phyloP scores from a whole-genome alignment of 805 yeast genomes.

The Myxozyma nipponensis region DNA sequence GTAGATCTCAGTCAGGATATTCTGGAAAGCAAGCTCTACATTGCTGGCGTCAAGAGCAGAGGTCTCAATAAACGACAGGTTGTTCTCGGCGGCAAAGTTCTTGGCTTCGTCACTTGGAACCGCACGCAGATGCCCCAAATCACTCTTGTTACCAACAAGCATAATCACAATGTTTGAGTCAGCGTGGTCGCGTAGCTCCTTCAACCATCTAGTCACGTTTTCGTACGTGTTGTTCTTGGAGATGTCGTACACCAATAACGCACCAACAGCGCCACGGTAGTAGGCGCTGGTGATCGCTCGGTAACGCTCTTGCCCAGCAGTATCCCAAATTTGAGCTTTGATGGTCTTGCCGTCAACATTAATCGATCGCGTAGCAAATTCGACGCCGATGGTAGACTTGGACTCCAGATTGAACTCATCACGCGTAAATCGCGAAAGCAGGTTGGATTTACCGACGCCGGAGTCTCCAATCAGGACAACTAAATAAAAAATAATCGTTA shows the following conservation, averaged over 20 bases:
- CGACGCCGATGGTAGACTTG: slow-evolving; percentile 95
- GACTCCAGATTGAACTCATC: slow-evolving; percentile 94
- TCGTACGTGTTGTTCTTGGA: slow-evolving; percentile 87
- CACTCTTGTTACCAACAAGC: slow-evolving; percentile 95
- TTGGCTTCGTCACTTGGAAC: slow-evolving; percentile 98
- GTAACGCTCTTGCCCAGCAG: slow-evolving; percentile 98
- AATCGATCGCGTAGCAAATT: slow-evolving; percentile 93
- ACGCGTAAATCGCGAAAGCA: slow-evolving; percentile 87
- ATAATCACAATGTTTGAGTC: slow-evolving; percentile 95
- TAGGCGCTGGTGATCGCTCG: slow-evolving; percentile 97
- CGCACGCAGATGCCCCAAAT: slow-evolving; percentile 87
- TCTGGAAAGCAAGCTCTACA: slow-evolving; percentile 92
- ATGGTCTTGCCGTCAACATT: slow-evolving; percentile 94
- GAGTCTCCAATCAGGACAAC: slow-evolving; percentile 96
- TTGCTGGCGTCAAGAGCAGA: slow-evolving; percentile 91
- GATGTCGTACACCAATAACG: slow-evolving; percentile 90
- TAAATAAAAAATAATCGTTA: too few relatives aligned
- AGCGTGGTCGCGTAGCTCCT: slow-evolving; percentile 93
- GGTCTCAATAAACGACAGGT: slow-evolving; percentile 89
- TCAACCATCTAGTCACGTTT: slow-evolving; percentile 89
- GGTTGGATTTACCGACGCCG: slow-evolving; percentile 94
- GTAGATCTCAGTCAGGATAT: slow-evolving; percentile 85
- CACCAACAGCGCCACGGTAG: slow-evolving; percentile 98
- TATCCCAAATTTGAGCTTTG: slow-evolving; percentile 98
- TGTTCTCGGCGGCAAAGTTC: slow-evolving; percentile 87